Evolutionary conservation across 1,284 basidiomycete genomes (phyloP).

Genomic region (Peniophora sp.): DNA sequence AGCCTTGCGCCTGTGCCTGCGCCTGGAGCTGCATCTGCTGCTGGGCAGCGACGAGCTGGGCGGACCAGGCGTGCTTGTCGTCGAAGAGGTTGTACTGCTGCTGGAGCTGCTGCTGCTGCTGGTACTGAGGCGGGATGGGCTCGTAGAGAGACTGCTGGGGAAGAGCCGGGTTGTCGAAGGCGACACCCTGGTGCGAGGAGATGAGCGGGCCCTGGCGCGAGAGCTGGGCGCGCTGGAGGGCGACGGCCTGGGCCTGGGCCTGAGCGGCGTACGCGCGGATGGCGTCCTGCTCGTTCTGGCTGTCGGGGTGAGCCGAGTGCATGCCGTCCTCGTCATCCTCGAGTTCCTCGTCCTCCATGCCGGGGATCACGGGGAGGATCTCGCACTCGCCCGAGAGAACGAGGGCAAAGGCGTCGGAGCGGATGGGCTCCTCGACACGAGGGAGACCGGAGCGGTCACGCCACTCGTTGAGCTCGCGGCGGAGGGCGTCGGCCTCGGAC

Average conservation of each 20-base stretch:
- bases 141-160: background rate
- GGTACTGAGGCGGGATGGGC: constrained; percentile 1
- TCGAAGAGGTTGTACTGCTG: background rate
- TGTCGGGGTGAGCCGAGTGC: background rate
- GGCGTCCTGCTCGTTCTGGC: background rate
- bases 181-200: background rate
- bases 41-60: background rate
- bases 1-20: background rate
- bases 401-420: constrained; percentile 62
- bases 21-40: background rate
- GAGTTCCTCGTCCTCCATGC: constrained; percentile 46
- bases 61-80: background rate
- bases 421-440: constrained; percentile 59
- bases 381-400: constrained; percentile 64
- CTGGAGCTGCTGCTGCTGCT: background rate
- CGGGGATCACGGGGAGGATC: constrained; percentile 40
- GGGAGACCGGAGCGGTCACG: constrained; percentile 65
- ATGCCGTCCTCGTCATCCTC: constrained; percentile 19
- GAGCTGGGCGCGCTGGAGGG: background rate
- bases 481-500: constrained; percentile 71
- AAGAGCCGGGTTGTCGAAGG: background rate
- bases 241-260: background rate
- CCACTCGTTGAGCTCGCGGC: constrained; percentile 85
- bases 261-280: background rate
- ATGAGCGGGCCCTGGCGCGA: background rate